phyloP scores from a whole-genome alignment of 1,284 basidiomycete species.

The Tetrapyrgos nigripes region DNA sequence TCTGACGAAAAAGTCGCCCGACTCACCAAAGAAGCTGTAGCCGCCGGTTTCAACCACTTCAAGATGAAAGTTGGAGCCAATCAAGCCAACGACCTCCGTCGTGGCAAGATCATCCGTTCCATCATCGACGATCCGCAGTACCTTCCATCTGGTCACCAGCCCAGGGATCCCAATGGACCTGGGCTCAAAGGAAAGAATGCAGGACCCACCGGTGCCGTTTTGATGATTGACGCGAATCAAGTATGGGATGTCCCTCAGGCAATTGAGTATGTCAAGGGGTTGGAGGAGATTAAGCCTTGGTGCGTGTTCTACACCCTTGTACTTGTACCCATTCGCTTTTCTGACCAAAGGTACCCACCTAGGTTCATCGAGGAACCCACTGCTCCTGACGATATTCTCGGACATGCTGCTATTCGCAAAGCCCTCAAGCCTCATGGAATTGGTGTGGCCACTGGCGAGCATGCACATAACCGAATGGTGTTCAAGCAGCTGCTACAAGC shows the following conservation, averaged over 20 bases:
- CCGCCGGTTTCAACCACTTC: constrained; percentile 93
- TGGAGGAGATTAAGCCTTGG: constrained; percentile 92
- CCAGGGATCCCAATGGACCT: constrained; percentile 70
- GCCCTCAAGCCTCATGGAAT: constrained; percentile 85
- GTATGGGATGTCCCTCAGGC: constrained; percentile 96
- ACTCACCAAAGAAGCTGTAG: constrained; percentile 86
- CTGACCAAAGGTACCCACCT: no score
- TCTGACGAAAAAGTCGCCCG: constrained; percentile 90
- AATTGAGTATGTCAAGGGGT: constrained; percentile 87
- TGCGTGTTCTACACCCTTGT: constrained; percentile 35
- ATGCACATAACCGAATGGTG: constrained; percentile 95
- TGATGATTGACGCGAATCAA: constrained; percentile 98
- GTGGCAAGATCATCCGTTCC: constrained; percentile 87
- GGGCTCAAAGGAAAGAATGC: constrained; percentile 88
- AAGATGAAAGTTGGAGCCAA: constrained; percentile 97
- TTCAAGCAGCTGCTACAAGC: constrained; percentile 97
- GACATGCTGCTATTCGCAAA: constrained; percentile 83
- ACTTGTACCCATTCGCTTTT: background rate
- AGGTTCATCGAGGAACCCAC: constrained; percentile 98
- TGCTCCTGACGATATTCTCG: constrained; percentile 89
- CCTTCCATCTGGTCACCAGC: constrained; percentile 59
- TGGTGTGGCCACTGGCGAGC: constrained; percentile 95
- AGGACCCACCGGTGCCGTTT: constrained; percentile 89
- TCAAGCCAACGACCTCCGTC: constrained; percentile 82
- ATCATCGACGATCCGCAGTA: constrained; percentile 92